Evolutionary conservation across 495 filamentous ascomycete genomes (phyloP).

Genomic region (Cercophora scortea): DNA sequence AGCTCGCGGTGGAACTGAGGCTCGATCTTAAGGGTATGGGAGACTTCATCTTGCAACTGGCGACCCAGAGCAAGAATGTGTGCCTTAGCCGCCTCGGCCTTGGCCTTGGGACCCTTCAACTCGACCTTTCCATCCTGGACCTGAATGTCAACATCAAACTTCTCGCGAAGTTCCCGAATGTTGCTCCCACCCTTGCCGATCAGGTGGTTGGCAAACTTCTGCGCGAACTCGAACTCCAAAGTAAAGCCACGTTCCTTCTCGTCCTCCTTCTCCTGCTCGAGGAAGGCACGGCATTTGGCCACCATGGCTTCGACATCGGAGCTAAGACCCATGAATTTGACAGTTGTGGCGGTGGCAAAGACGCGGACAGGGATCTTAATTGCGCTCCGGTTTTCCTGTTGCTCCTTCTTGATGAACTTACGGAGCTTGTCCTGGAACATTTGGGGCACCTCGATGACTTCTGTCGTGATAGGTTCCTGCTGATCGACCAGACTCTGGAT

Average conservation of each 20-base stretch:
- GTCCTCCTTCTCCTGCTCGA: conserved; percentile 77
- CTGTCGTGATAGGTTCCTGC: conserved; percentile 60
- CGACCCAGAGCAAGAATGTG: conserved; percentile 69
- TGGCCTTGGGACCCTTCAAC: conserved; percentile 52
- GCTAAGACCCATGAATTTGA: conserved; percentile 70
- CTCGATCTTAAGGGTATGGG: conserved; percentile 77
- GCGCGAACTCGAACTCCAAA: conserved; percentile 81
- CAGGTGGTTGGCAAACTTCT: conserved; percentile 86
- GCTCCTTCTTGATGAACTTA: conserved; percentile 69
- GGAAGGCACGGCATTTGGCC: conserved; percentile 63
- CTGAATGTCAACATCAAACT: conserved; percentile 96
- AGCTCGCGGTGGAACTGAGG: conserved; percentile 81
- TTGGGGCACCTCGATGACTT: conserved; percentile 58
- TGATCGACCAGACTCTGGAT: conserved; percentile 61
- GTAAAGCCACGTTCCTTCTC: conserved; percentile 83
- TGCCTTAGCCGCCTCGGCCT: conserved; percentile 71
- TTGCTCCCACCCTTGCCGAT: conserved; percentile 90
- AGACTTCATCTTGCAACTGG: conserved; percentile 80
- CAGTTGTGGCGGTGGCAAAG: conserved; percentile 42
- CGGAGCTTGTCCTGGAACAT: conserved; percentile 74
- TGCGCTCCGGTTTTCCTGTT: conserved; percentile 52
- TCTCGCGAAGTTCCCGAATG: conserved; percentile 90
- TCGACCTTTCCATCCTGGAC: conserved; percentile 65
- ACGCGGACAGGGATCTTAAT: conserved; percentile 69
- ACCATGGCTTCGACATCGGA: conserved; percentile 60